Base-by-base conservation (phyloP, 164 flowering plant species). In the Amborella trichopoda region DNA sequence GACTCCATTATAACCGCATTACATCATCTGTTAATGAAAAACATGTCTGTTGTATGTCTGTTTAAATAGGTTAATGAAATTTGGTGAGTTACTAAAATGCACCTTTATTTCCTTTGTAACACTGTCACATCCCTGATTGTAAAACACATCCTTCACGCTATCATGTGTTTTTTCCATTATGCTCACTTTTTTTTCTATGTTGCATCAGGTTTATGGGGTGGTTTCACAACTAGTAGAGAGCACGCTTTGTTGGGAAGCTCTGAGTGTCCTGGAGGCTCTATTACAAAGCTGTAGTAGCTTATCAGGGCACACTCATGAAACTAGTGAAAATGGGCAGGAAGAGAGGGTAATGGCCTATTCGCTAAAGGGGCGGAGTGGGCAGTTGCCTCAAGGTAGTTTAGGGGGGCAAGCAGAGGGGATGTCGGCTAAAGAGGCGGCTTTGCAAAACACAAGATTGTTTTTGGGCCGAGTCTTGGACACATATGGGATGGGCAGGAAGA, bases 141-240 rank as follows among this genome's bases (percentile, higher is more conserved):
- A n/a, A n/a, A n/a, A n/a, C n/a, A n/a, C n/a, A n/a, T n/a, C n/a
- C n/a, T n/a, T n/a, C n/a, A n/a, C n/a, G n/a, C n/a, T n/a, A n/a
- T n/a, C n/a, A n/a, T n/a, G n/a, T n/a, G n/a, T n/a, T n/a, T n/a
- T n/a, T n/a, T n/a, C n/a, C n/a, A n/a, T n/a, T n/a, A n/a, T n/a
- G n/a, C n/a, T n/a, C n/a, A n/a, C n/a, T n/a, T n/a, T n/a, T n/a
- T n/a, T n/a, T n/a, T n/a, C n/a, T n/a, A n/a, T n/a, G n/a, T n/a
- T n/a, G n/a, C n/a, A n/a, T n/a, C n/a, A n/a, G n/a, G 83, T 93
- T 74, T 88, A 88, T 58, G 91, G 95, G 17, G 77, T 93, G 38
- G 99, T 93, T 6, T 93, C 99, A 13, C 96, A 88, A 59, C 73
- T 93, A 20, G 86, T 93, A 11, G 99, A 93, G 63, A 93, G 99